These are phyloP conservation scores for Podosphaera xanthii DNA, from an alignment of 2,329 filamentous ascomycete genomes.

Conservation along the genomic window DNA sequence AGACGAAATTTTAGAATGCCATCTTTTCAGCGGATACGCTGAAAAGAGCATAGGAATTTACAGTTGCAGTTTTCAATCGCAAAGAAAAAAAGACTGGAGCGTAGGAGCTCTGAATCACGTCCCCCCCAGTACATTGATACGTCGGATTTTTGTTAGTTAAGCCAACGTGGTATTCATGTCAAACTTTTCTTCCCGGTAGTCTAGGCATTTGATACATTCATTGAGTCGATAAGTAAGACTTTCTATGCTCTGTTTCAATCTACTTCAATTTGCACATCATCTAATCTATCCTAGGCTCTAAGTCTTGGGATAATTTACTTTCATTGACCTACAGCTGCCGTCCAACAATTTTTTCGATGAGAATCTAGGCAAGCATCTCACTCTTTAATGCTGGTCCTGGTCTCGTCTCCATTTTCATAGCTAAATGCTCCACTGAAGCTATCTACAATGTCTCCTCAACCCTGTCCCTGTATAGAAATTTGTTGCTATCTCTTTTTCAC, in stretches of 20 bases:
- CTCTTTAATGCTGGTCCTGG: neutral
- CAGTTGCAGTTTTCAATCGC: neutral
- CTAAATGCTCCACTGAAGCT: neutral
- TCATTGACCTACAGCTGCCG: neutral
- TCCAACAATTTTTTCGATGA: neutral
- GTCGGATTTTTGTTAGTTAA: neutral
- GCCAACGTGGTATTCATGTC: neutral
- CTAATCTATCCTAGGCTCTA: neutral
- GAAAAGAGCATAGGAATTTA: neutral
- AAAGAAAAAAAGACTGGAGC: neutral
- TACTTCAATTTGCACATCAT: neutral
- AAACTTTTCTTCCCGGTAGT: neutral
- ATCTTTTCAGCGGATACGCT: neutral
- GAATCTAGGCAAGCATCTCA: neutral
- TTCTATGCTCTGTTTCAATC: neutral
- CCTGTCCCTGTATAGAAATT: neutral
- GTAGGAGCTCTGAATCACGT: neutral
- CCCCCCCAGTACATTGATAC: neutral
- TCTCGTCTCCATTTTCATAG: neutral
- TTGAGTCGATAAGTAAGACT: neutral
- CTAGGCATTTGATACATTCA: neutral
- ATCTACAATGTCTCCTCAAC: neutral
- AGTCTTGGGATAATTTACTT: neutral
- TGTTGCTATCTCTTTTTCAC: neutral
- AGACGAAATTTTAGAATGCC: neutral